phyloP scores from a whole-genome alignment of 805 yeast genomes.

The Candida nitratophila region DNA sequence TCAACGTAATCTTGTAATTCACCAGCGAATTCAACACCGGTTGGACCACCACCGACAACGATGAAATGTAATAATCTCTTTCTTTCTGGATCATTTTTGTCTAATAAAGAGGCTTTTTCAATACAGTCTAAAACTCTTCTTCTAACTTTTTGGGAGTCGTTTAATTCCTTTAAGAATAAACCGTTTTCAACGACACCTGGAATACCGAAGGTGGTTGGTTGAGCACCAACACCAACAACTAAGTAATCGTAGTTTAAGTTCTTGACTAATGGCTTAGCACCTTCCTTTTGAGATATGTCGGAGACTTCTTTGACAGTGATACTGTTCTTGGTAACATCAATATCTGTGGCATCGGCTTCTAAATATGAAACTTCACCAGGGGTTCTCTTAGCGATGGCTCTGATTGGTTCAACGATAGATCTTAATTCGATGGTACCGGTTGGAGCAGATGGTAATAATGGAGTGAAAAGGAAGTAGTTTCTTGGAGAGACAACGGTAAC shows the following conservation, averaged over 20 bases:
- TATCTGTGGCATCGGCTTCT: slow-evolving; percentile 50
- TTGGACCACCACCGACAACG: slow-evolving; percentile 55
- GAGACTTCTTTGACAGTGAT: slow-evolving; percentile 40
- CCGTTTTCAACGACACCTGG: slow-evolving; percentile 53
- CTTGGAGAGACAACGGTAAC: slow-evolving; percentile 49
- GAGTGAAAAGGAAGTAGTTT: slow-evolving; percentile 50
- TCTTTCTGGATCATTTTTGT: slow-evolving; percentile 45
- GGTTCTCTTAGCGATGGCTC: slow-evolving; percentile 42
- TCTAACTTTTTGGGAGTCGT: slow-evolving; percentile 42
- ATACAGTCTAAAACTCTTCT: slow-evolving; percentile 41
- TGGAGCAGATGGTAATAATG: slow-evolving; percentile 47
- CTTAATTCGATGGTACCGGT: slow-evolving; percentile 49
- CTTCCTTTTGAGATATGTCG: slow-evolving; percentile 40
- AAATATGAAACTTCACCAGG: slow-evolving; percentile 46
- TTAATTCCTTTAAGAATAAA: slow-evolving; percentile 44
- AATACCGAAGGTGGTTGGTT: slow-evolving; percentile 49
- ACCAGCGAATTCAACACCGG: slow-evolving; percentile 54
- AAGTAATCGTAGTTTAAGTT: slow-evolving; percentile 36
- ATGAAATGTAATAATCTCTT: slow-evolving; percentile 43
- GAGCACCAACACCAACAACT: slow-evolving; percentile 52
- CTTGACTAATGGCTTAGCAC: slow-evolving; percentile 32
- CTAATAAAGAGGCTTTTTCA: slow-evolving; percentile 48
- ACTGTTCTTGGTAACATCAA: slow-evolving; percentile 37
- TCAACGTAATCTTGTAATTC: slow-evolving; percentile 50
- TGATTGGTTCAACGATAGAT: slow-evolving; percentile 47